Base-by-base conservation (phyloP, 768 basidiomycete species). In the Russula earlei region DNA sequence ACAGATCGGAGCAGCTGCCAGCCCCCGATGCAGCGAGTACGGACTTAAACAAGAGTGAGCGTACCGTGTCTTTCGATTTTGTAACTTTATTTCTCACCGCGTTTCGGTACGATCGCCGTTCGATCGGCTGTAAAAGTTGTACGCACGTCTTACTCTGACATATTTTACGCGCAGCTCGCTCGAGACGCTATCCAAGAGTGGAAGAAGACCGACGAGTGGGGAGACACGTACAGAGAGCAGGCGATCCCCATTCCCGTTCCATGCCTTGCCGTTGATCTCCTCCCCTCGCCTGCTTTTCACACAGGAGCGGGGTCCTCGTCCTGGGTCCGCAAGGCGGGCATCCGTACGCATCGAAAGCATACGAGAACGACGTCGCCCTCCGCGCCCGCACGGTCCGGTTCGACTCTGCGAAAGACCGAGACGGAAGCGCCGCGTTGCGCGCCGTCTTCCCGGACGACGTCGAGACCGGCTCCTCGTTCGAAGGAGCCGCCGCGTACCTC, bases 171-270 rank as follows among this genome's bases (percentile, higher is more conserved):
- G 14, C 68, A 72, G 37, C 73, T 96, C 3, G 86, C 86, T 4
- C 77, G 81, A 42, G 85, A 91, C 46, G 90, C 92, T 9, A 87
- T 96, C 50, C 63, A 68, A 4, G 70, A 75, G 10, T 95, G 92
- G 92, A 87, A 80, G 63, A 65, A 74, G 46, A 71, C 78, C n/a
- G 70, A 71, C 27, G 72, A 74, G 40, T 90, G 86, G 85, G 74
- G 74, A n/a, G 79, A 81, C 52, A 77, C 77, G 46, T 96, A 93
- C 69, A 87, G 89, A 63, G 87, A 91, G 91, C 92, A 66, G 36
- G n/a, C 34, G 36, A 27, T 4, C 31, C 14, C 8, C 46, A 14
- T n/a, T 22, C 19, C n/a, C 20, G 5, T 33, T 31, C 5, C 29
- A 31, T 31, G 10, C 29, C 29, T 4, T 31, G 29, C 1, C 8